phyloP scores from a whole-genome alignment of 768 basidiomycete genomes.

The Rhodotorula babjevae region DNA sequence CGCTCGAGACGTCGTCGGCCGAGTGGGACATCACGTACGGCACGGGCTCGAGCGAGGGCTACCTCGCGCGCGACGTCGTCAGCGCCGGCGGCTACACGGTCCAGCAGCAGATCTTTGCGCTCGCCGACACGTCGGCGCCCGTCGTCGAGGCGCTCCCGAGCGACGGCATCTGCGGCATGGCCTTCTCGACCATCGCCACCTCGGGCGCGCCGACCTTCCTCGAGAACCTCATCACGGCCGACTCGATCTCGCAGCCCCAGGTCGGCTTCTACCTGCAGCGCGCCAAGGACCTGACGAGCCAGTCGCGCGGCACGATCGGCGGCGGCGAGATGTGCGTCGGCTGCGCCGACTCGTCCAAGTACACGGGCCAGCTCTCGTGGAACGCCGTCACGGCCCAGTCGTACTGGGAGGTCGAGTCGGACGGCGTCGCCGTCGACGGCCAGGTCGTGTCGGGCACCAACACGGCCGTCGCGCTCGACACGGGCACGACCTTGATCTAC shows the following conservation, averaged over 20 bases:
- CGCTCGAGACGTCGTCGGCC: slow-evolving; percentile 20
- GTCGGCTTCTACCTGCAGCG: slow-evolving; percentile 34
- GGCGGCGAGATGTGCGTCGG: slow-evolving; percentile 39
- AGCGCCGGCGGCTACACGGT: slow-evolving; percentile 13
- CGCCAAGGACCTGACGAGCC: slow-evolving; percentile 32
- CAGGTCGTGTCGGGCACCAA: slow-evolving; percentile 26
- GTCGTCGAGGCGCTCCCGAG: slow-evolving; percentile 17
- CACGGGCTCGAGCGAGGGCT: slow-evolving; percentile 22
- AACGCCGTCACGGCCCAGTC: slow-evolving; percentile 25
- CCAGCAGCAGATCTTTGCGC: slow-evolving; percentile 31
- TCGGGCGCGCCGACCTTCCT: slow-evolving; percentile 40
- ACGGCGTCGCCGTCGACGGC: slow-evolving; percentile 33
- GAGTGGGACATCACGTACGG: slow-evolving; percentile 38
- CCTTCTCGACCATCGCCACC: slow-evolving; percentile 41
- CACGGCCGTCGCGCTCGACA: slow-evolving; percentile 40
- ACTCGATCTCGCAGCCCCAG: slow-evolving; percentile 25
- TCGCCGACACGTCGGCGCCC: slow-evolving; percentile 20
- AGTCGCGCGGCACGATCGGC: slow-evolving; percentile 26
- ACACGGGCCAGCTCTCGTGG: slow-evolving; percentile 35
- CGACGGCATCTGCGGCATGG: slow-evolving; percentile 41
- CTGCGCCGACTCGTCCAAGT: slow-evolving; percentile 36
- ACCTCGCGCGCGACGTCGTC: slow-evolving; percentile 33
- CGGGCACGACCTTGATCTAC: slow-evolving; percentile 41
- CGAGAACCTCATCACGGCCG: slow-evolving; percentile 38
- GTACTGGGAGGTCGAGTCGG: slow-evolving; percentile 28